A percentile compares a stretch with the other conserved stretches of the same genome.
phyloP scores from a whole-genome alignment of 2,329 filamentous ascomycete genomes.

The Sporothrix luriei region DNA sequence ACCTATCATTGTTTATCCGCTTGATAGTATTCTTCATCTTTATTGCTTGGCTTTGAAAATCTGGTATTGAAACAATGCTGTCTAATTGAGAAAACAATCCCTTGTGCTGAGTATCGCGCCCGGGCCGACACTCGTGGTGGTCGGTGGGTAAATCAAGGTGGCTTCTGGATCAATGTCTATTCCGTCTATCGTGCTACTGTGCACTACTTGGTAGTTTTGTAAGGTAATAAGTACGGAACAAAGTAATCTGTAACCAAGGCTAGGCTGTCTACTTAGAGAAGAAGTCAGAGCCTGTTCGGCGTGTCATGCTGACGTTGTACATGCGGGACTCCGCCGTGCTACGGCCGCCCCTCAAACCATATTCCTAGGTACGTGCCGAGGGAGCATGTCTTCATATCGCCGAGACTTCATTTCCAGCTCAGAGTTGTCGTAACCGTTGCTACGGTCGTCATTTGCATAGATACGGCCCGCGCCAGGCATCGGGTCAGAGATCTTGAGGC shows the following conservation, averaged over 20 bases:
- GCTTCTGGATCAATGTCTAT: background rate
- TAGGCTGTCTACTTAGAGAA: background rate
- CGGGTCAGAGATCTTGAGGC: constrained; percentile 54
- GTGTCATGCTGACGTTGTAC: background rate
- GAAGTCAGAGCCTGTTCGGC: background rate
- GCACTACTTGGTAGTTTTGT: constrained; percentile 25
- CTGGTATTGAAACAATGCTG: constrained; percentile 22
- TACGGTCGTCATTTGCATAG: constrained; percentile 45
- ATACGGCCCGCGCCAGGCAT: constrained; percentile 51
- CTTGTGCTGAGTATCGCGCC: background rate
- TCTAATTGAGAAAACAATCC: constrained; percentile 10
- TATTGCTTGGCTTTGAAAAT: background rate
- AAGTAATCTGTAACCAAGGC: background rate
- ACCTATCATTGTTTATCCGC: background rate
- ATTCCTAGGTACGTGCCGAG: constrained; percentile 52
- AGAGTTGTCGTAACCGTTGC: constrained; percentile 45
- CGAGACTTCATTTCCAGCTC: constrained; percentile 57
- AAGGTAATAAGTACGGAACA: constrained; percentile 22
- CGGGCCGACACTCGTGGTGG: background rate
- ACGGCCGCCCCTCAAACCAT: constrained; percentile 39
- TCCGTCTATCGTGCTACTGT: constrained; percentile 18
- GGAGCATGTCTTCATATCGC: constrained; percentile 62
- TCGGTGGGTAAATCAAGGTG: background rate
- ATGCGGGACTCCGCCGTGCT: background rate
- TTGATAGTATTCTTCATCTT: background rate